Evolutionary conservation across 164 flowering plant genomes (phyloP).

Genomic region (Berberis thunbergii): DNA sequence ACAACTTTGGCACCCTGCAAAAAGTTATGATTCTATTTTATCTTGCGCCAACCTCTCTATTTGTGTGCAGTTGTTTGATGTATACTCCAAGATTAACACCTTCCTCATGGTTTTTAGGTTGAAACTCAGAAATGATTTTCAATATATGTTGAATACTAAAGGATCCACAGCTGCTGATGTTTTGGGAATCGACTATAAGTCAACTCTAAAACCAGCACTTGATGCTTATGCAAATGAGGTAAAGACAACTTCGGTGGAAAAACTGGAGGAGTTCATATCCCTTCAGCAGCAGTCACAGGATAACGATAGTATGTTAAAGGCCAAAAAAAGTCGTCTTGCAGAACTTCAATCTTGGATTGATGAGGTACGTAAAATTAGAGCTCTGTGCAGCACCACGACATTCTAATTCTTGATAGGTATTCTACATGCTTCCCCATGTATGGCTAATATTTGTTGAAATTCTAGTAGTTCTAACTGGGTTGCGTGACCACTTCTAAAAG

Average conservation of each 20-base stretch:
- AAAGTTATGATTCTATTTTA: too few species aligned
- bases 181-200: conserved; percentile 71
- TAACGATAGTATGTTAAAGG: conserved; percentile 40
- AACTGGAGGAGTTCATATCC: conserved; percentile 41
- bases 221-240: conserved; percentile 34
- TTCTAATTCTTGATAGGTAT: too few species aligned
- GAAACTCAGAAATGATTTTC: conserved; percentile 56
- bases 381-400: not conserved
- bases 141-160: conserved; percentile 46
- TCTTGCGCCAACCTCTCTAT: not conserved
- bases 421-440: too few species aligned
- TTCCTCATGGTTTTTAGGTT: conserved; percentile 36
- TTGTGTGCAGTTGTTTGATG: not conserved
- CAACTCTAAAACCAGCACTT: conserved; percentile 56
- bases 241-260: conserved; percentile 35
- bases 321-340: conserved; percentile 35
- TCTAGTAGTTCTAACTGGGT: too few species aligned
- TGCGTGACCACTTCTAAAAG: too few species aligned
- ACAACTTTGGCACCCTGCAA: too few species aligned
- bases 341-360: conserved; percentile 49
- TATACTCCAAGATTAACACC: not conserved
- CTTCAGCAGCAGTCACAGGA: conserved; percentile 60
- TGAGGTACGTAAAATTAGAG: conserved; percentile 34
- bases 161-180: conserved; percentile 62
- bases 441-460: too few species aligned